Base-by-base conservation (phyloP, 2,329 filamentous ascomycete species). In the Aaosphaeria pasadenensis region DNA sequence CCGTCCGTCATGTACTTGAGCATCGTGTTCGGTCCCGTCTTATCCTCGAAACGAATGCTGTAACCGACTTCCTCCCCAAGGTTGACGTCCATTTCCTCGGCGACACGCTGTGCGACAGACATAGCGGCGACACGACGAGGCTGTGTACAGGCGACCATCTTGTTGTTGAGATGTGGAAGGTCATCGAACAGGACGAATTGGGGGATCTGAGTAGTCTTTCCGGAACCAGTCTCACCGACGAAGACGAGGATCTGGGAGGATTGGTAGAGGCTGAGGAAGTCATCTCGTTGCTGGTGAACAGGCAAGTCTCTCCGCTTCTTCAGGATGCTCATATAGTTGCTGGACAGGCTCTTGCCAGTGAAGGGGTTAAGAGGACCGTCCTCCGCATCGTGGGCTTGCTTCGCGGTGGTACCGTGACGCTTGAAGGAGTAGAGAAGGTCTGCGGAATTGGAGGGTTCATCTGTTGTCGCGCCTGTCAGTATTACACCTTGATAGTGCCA, bases 1-100 rank as follows among this genome's bases (percentile, higher is more conserved):
- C 94, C 94, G 63, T 99, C 94, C 11, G 94, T 99, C 92, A 99
- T 96, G 75, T 99, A 99, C 75, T 99, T 99, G 76, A 99, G 96
- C 64, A 86, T 89, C 1, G 94, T 99, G 13, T 86, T 81, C 2
- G 89, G 84, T 55, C 86, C 89, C 0, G 92, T 96, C 67, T 86
- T 88, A 72, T 99, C 94, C 65, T 99, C 94, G 66, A 99, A 99
- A 67, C 94, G 89, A 65, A 99, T 96, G 6, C 89, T 96, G 69
- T 99, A 99, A 46, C 94, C 94, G 53, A 99, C 92, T 67, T 96
- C 91, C 47, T 91, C 85, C 32, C 94, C 94, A 9, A 97, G 80
- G 54, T 86, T 81, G 60, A 92, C 96, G 11, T 94, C 92, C 50
- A 97, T 90, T 74, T 99, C 94, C 66, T 97, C 91, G 1, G 91